A percentile compares a stretch with the other conserved stretches of the same genome.
Evolutionary conservation across 495 filamentous ascomycete species (phyloP).

Genomic region (Penicillium herquei): DNA sequence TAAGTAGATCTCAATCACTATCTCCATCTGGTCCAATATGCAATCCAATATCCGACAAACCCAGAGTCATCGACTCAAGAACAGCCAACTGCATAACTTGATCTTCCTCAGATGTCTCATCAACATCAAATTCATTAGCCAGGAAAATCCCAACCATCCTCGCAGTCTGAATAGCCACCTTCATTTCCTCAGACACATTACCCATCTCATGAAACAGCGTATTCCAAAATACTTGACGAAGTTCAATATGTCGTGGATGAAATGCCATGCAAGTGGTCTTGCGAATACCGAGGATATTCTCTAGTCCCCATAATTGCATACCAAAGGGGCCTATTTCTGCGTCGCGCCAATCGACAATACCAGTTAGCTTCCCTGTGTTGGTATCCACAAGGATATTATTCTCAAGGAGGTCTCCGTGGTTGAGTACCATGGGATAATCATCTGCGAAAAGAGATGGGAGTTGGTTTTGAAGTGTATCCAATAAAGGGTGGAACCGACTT

Average conservation of each 20-base stretch:
- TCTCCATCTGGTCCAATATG: too few relatives aligned
- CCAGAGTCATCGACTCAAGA: not conserved
- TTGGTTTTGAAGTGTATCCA: not conserved
- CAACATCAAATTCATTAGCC: not conserved
- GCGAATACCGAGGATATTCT: not conserved
- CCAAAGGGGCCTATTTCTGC: not conserved
- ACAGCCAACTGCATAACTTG: not conserved
- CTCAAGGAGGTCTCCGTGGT: not conserved
- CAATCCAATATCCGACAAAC: not conserved
- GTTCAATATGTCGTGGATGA: not conserved
- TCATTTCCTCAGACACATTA: not conserved
- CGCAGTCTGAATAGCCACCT: not conserved
- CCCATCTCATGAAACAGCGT: not conserved
- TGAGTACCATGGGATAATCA: not conserved
- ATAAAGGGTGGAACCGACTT: not conserved
- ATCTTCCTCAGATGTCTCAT: not conserved
- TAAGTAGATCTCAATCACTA: too few relatives aligned
- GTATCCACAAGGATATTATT: not conserved
- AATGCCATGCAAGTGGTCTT: not conserved
- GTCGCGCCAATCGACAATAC: not conserved
- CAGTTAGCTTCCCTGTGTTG: not conserved
- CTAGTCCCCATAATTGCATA: not conserved
- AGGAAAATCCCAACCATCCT: not conserved
- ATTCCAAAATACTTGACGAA: not conserved
- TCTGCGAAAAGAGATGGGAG: not conserved